Base-by-base conservation (phyloP, 129 eudicot genomes). In the Flaveria bidentis region DNA sequence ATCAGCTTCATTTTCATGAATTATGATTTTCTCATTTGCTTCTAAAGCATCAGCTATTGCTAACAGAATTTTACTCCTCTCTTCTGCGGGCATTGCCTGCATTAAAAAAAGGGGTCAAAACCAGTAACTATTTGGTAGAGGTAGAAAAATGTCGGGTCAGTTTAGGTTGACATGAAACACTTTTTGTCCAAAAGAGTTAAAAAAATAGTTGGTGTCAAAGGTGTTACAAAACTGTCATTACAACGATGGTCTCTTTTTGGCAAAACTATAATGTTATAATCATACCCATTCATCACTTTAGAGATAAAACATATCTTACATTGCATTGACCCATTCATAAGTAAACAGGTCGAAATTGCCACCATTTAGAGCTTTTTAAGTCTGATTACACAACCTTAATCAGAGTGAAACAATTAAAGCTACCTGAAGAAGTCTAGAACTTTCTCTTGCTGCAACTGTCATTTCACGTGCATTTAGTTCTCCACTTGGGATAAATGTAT, bases 401-500 rank as follows among this genome's bases (percentile, higher is more conserved):
- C 47, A 26, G 4, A 42, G 42, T 36, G 47, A 75, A 78, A 62
- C 9, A 52, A 80, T 36, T 50, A 72, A 81, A 46, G 25, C 45
- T 55, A 90, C 98, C 96, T 93, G 98, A 74, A 93, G 96, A 13
- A 89, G 81, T 70, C 97, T 85, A 55, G 98, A 93, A 85, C 97
- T 85, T 78, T 88, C 98, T 74, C 97, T 87, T 20, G 98, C 97
- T 62, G 98, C 87, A 71, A 90, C 90, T 13, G 98, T 97, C 97
- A 93, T 88, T 33, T 90, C 96, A 49, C 96, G 93, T 12, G 85
- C 88, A 79, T 86, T 85, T 69, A 77, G 73, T n/a, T 88, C 96
- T 76, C 84, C 89, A 82, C 50, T 55, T 77, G 88, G 79, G 72
- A 75, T 80, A 90, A 87, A 87, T 44, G 77, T 77, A 81, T 84